phyloP scores from a whole-genome alignment of 2,329 filamentous ascomycete genomes.

The Aspergillus sojae region DNA sequence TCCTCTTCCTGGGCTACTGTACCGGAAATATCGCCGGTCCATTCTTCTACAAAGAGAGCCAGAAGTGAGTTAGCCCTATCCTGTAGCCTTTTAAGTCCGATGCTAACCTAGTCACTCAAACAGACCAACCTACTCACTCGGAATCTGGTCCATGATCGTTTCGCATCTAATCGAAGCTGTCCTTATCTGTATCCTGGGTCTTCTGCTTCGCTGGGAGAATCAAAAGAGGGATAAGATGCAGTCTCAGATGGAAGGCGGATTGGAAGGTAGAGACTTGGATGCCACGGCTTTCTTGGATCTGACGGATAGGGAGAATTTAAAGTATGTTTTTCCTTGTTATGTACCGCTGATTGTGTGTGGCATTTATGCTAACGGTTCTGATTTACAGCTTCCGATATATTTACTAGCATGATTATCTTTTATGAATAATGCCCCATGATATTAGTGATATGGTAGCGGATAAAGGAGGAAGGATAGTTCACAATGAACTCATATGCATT shows the following conservation, averaged over 20 bases:
- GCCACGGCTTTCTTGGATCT: conserved; percentile 57
- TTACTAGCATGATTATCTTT: conserved; percentile 11
- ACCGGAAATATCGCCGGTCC: conserved; percentile 64
- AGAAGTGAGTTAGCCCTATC: conserved; percentile 37
- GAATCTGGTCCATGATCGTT: conserved; percentile 61
- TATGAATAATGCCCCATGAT: neutral
- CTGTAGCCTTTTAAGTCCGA: neutral
- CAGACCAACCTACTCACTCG: conserved; percentile 51
- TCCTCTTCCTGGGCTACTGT: conserved; percentile 63
- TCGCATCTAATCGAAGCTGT: conserved; percentile 56
- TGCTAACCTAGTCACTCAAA: neutral
- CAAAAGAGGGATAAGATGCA: conserved; percentile 53
- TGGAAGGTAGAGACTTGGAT: conserved; percentile 52
- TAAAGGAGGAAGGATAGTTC: neutral
- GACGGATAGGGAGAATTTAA: conserved; percentile 57
- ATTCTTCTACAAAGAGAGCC: conserved; percentile 63
- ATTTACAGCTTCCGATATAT: conserved; percentile 24
- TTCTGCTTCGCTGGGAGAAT: conserved; percentile 54
- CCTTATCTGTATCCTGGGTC: conserved; percentile 49
- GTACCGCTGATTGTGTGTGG: neutral
- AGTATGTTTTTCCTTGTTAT: conserved; percentile 32
- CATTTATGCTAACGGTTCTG: neutral
- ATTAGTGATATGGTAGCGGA: neutral
- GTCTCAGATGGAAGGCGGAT: conserved; percentile 47
- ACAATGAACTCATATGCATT: neutral